Percentiles rank a stretch among this genome's conserved stretches.
Conservation (phyloP, 805 yeast species). For the Lipomyces anomalus region DNA sequence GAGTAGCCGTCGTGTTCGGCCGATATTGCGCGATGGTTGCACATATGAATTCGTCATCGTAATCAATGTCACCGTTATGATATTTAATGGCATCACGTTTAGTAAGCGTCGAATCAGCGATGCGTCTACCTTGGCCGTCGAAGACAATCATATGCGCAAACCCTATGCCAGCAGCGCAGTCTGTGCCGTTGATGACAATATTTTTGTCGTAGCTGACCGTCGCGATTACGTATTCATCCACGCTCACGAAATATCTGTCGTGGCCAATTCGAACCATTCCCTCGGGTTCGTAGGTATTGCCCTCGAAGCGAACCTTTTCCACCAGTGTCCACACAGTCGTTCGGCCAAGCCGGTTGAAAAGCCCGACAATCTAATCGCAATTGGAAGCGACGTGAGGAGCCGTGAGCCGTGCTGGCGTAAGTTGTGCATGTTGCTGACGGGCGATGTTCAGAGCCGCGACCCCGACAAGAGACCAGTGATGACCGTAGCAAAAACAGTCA, state of each 20-base stretch:
- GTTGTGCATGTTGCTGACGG: background rate
- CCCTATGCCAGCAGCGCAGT: constrained; percentile 10
- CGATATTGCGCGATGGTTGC: constrained; percentile 11
- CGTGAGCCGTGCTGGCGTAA: constrained; percentile 10
- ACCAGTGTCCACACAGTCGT: constrained; percentile 14
- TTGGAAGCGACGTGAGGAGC: constrained; percentile 9
- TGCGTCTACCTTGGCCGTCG: constrained; percentile 8
- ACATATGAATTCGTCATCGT: constrained; percentile 11
- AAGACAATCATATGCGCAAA: constrained; percentile 8
- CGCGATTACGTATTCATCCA: constrained; percentile 3
- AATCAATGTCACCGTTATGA: constrained; percentile 11
- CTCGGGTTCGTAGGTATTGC: constrained; percentile 14
- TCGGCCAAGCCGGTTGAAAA: constrained; percentile 8
- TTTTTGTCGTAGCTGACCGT: constrained; percentile 6
- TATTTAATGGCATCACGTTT: constrained; percentile 5
- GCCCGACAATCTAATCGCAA: constrained; percentile 5
- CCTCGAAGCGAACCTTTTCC: constrained; percentile 9
- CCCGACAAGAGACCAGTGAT: background rate
- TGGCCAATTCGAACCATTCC: constrained; percentile 8
- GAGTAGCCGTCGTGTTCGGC: constrained; percentile 9
- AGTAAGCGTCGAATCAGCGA: constrained; percentile 13
- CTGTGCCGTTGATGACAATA: constrained; percentile 11
- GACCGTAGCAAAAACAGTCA: constrained; percentile 1
- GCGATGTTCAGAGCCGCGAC: constrained; percentile 1
- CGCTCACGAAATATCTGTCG: constrained; percentile 8